Evolutionary conservation across 2,329 filamentous ascomycete genomes (phyloP), one percentile per base, ranked within the genome.

Genomic region (Microcyclospora pomicola): DNA sequence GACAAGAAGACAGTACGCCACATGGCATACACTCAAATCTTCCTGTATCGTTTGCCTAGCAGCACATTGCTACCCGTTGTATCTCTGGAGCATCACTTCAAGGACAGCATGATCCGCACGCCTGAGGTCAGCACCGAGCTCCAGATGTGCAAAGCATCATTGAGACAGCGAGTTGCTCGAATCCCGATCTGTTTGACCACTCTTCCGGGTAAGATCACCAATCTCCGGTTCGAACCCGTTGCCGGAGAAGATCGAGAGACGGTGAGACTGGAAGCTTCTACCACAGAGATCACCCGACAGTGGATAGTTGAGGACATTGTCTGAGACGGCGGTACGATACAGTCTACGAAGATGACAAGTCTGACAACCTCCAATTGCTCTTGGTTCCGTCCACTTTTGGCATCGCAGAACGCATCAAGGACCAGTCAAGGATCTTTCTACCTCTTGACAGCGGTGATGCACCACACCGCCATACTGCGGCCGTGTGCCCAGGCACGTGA

Each of bases 331-430:
- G n/a, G n/a, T n/a, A n/a, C n/a, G n/a, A n/a, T n/a, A n/a, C n/a
- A n/a, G n/a, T n/a, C n/a, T n/a, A n/a, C 31, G 49, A 56, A 31
- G 51, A 51, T 40, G 45, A 53, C 46, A 56, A 53, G 28, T 59
- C 58, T 9, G 59, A 58, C 27, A 60, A 60, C 34, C 46, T 63
- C 5, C 59, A 63, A 42, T 35, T 60, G 13, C 48, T 60, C 30
- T 45, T 56, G 24, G 38, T 64, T n/a, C 51, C 49, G 2, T 52
- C 47, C 6, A 49, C 59, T 16, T 55, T 46, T 27, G 54, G 50
- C 33, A 40, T 43, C 29, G 49, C 47, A 12, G 41, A 49, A 15
- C 52, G 52, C 12, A 47, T 55, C 31, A 39, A 41, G 13, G 51
- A 58, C 31, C 55, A 59, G 33, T 45, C 42, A 12, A 42, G 46